Conservation (phyloP, 139 green algal genomes). For the Penium margaritaceum region DNA sequence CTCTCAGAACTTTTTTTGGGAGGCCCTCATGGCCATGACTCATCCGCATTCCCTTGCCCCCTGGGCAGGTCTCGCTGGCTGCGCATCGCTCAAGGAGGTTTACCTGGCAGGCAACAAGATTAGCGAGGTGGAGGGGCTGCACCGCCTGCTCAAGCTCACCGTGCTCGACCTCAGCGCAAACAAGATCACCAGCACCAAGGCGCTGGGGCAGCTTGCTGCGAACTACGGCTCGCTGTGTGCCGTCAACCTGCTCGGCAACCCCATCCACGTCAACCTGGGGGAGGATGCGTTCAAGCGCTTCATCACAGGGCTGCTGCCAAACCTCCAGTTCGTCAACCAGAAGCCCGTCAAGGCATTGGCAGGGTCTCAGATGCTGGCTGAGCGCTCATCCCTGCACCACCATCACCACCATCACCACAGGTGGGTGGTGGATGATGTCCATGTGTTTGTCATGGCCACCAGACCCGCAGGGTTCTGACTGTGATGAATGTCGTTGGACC, state of each 20-base stretch:
- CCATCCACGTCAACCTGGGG: constrained; percentile 29
- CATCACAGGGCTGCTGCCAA: constrained; percentile 37
- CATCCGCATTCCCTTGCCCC: not conserved
- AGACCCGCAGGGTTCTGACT: too few relatives aligned
- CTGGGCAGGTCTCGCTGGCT: constrained; percentile 7
- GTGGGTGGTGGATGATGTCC: too few relatives aligned
- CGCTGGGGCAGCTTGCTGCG: constrained; percentile 37
- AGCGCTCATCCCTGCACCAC: too few relatives aligned
- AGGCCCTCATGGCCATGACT: too few relatives aligned
- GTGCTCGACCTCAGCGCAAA: constrained; percentile 40
- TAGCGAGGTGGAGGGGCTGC: constrained; percentile 42
- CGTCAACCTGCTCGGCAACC: constrained; percentile 36
- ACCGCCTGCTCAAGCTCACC: constrained; percentile 45
- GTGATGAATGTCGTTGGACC: too few relatives aligned
- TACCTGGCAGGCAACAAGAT: constrained; percentile 43
- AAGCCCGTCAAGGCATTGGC: constrained; percentile 5
- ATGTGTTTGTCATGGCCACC: too few relatives aligned
- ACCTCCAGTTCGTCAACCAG: constrained; percentile 40
- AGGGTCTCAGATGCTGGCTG: too few relatives aligned
- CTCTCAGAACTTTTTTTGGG: too few relatives aligned
- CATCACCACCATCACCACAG: too few relatives aligned
- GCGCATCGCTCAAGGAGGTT: constrained; percentile 28
- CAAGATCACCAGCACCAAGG: constrained; percentile 42
- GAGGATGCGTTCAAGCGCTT: constrained; percentile 22
- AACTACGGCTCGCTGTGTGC: constrained; percentile 38